Conservation (phyloP, 164 flowering plant species). For the Stephania japonica region DNA sequence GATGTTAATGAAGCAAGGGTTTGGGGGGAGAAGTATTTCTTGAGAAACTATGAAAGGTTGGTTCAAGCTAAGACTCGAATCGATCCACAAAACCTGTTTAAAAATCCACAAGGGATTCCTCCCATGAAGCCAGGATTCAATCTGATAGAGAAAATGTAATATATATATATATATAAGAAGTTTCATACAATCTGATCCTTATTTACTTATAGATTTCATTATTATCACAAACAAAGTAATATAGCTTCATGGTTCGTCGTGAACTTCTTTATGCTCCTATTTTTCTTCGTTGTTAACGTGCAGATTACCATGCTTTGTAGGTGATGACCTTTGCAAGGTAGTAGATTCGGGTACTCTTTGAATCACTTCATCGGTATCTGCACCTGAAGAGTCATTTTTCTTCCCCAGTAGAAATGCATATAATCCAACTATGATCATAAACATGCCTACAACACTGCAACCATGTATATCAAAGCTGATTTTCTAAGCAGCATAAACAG, state of each 20-base stretch:
- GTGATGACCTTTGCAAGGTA: neutral
- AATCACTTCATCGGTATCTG: neutral
- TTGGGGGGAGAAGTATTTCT: slow-evolving; percentile 67
- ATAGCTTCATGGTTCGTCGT: too few relatives aligned
- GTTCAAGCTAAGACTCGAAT: slow-evolving; percentile 41
- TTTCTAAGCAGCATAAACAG: neutral
- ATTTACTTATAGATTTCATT: neutral
- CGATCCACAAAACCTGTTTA: slow-evolving; percentile 45
- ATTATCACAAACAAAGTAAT: too few relatives aligned
- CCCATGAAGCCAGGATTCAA: slow-evolving; percentile 16
- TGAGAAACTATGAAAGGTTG: slow-evolving; percentile 44
- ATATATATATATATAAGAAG: neutral
- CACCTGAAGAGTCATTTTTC: slow-evolving; percentile 14
- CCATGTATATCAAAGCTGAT: too few relatives aligned
- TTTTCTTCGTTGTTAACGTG: neutral
- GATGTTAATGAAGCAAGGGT: slow-evolving; percentile 28
- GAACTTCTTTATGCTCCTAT: neutral
- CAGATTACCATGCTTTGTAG: neutral
- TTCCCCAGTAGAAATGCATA: slow-evolving; percentile 39
- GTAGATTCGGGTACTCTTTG: neutral
- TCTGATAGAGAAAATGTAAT: neutral
- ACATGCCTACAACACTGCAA: slow-evolving; percentile 36
- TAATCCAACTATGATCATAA: slow-evolving; percentile 28
- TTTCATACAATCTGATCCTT: neutral
- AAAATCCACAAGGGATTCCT: slow-evolving; percentile 51